Base-by-base conservation (phyloP, 495 filamentous ascomycete genomes). In the Lophiotrema nucula region DNA sequence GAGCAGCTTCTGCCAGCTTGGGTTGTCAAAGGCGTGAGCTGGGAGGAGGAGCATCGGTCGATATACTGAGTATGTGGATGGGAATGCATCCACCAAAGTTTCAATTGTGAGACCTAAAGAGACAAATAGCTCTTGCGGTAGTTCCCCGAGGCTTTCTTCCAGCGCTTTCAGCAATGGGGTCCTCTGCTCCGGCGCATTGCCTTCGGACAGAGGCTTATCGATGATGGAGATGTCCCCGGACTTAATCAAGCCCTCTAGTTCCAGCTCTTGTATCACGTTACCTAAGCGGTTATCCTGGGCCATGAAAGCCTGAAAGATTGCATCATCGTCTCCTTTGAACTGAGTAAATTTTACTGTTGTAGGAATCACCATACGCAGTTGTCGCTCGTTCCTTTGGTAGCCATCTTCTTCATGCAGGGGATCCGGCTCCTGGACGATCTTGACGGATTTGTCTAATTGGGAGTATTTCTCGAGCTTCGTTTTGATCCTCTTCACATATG, bases 41-140 rank as follows among this genome's bases (percentile, higher is more conserved):
- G 86, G 82, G 1, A 92, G 76, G 1, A 91, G 75, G 1, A 86
- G 76, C 72, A 92, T 78, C 6, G 87, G 86, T 18, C 80, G 76
- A 63, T 91, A 90, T 28, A 86, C 66, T 1, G 81, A 83, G 77
- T 85, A 92, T 25, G 85, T 70, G 61, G 81, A 84, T 0, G 86
- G 86, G 19, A 83, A 76, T 18, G 65, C 56, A 11, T 67, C 61
- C 18, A 77, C 21, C 15, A 67, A 55, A 19, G 41, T 0, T 12
- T 43, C 28, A 1, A 45, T 11, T 21, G 43, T 47, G 13, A 66
- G 46, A 13, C 42, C 28, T 4, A 62, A 16, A n/a, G 41, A 31
- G 0, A 16, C 13, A 1, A 62, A 37, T 8, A 69, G 39, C 10
- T 33, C 38, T 18, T 46, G 12, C 2, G 57, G 58, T 16, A 65